These are phyloP conservation scores for Venturiaceae sp. DNA, from an alignment of 2,329 filamentous ascomycete genomes.

Conservation along the genomic window DNA sequence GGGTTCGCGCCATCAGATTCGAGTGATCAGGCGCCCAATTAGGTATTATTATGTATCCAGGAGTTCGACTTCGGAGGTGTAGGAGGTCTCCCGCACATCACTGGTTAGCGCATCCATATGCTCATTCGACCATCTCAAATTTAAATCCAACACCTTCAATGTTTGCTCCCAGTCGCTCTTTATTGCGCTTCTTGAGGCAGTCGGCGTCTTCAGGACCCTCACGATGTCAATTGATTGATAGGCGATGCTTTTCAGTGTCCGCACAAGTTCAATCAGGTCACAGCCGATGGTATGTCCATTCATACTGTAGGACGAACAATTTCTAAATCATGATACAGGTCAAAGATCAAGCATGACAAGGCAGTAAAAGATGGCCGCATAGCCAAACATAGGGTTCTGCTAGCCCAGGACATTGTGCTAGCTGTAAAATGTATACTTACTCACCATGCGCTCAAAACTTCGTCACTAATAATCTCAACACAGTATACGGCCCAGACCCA, in stretches of 20 bases:
- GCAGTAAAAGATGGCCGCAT: slow-evolving; percentile 75
- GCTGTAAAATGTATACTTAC: slow-evolving; percentile 58
- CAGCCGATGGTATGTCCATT: background rate
- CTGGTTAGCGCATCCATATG: background rate
- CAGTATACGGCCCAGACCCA: slow-evolving; percentile 67
- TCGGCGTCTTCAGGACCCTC: background rate
- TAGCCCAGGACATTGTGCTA: slow-evolving; percentile 64
- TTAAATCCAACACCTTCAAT: background rate
- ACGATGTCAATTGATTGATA: background rate
- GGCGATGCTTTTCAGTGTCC: background rate
- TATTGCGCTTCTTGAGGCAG: background rate
- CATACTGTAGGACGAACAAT: background rate
- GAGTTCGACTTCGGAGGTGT: background rate
- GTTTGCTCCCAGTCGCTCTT: slow-evolving; percentile 1
- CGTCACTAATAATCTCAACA: background rate
- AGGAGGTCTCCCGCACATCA: background rate
- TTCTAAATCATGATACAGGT: slow-evolving; percentile 58
- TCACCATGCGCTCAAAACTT: background rate
- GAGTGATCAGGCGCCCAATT: background rate
- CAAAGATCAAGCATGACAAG: slow-evolving; percentile 93
- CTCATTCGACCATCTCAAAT: background rate
- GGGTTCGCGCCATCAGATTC: background rate
- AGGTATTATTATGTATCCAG: background rate
- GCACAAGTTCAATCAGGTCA: background rate
- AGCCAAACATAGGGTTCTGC: slow-evolving; percentile 55